Conservation (phyloP, 2,329 filamentous ascomycete species). For the Didymella keratinophila region DNA sequence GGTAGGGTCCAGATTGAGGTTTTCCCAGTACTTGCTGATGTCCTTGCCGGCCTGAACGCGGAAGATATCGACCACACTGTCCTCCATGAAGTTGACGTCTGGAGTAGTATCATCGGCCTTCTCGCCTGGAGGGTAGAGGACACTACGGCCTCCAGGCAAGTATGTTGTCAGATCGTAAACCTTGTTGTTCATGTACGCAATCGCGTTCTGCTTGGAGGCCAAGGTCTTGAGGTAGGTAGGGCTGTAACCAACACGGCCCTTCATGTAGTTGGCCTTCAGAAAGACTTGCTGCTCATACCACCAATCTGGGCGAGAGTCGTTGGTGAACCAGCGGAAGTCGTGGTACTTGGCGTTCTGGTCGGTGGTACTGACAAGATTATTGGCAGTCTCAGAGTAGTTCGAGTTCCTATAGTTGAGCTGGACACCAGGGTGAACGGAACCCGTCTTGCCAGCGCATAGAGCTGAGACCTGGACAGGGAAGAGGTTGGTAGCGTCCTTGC, state of each 20-base stretch:
- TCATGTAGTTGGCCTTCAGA: conserved; percentile 80
- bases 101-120: conserved; percentile 52
- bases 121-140: conserved; percentile 63
- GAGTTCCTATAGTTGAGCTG: conserved; percentile 81
- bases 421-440: conserved; percentile 73
- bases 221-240: conserved; percentile 77
- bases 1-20: conserved; percentile 65
- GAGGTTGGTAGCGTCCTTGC: conserved; percentile 82
- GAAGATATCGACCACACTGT: conserved; percentile 78
- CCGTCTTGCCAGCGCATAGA: conserved; percentile 80
- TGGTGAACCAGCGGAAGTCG: conserved; percentile 86
- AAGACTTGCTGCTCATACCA: conserved; percentile 86
- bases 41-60: conserved; percentile 77
- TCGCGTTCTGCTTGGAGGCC: conserved; percentile 68
- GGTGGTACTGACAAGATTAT: conserved; percentile 67
- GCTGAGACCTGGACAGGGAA: conserved; percentile 96
- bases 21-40: conserved; percentile 82
- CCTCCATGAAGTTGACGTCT: conserved; percentile 82
- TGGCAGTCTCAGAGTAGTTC: conserved; percentile 73
- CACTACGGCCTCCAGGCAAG: conserved; percentile 73
- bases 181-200: conserved; percentile 79
- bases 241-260: conserved; percentile 87
- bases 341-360: conserved; percentile 85
- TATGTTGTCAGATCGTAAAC: conserved; percentile 94
- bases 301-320: conserved; percentile 88